A percentile compares a stretch with the other conserved stretches of the same genome.
Conservation (phyloP, 2,329 filamentous ascomycete species). For the Diaporthe caulivora region DNA sequence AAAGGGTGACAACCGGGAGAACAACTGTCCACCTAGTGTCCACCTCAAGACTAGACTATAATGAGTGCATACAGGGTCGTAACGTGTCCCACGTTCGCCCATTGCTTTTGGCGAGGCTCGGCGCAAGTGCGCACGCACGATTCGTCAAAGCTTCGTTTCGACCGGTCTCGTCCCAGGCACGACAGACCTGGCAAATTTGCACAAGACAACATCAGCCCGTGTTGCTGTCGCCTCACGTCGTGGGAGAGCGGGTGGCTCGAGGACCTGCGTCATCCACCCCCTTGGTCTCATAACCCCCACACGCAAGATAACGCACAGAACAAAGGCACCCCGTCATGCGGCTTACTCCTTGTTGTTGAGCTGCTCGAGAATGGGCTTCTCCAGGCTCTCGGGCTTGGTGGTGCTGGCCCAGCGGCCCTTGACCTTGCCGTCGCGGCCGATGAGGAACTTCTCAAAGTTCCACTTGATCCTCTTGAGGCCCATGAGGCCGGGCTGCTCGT, state of each 20-base stretch:
- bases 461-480: slow-evolving; percentile 95
- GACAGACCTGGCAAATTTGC: slow-evolving; percentile 26
- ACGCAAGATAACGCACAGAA: neutral
- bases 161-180: slow-evolving; percentile 29
- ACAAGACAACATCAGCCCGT: slow-evolving; percentile 32
- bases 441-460: slow-evolving; percentile 99
- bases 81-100: slow-evolving; percentile 6
- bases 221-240: slow-evolving; percentile 15
- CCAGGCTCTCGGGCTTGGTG: slow-evolving; percentile 85
- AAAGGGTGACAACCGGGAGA: neutral
- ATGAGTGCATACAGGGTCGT: slow-evolving; percentile 26
- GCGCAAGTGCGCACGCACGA: slow-evolving; percentile 8
- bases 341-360: slow-evolving; percentile 66
- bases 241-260: neutral
- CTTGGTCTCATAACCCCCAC: neutral
- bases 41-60: slow-evolving; percentile 26
- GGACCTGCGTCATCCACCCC: neutral
- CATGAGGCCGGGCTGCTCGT: slow-evolving; percentile 82
- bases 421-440: slow-evolving; percentile 88
- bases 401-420: slow-evolving; percentile 88
- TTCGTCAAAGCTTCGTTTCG: slow-evolving; percentile 31
- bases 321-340: neutral
- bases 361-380: slow-evolving; percentile 81
- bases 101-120: neutral
- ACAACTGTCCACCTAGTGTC: neutral